phyloP scores from a whole-genome alignment of 1,284 basidiomycete species.

The Malassezia arunalokei region DNA sequence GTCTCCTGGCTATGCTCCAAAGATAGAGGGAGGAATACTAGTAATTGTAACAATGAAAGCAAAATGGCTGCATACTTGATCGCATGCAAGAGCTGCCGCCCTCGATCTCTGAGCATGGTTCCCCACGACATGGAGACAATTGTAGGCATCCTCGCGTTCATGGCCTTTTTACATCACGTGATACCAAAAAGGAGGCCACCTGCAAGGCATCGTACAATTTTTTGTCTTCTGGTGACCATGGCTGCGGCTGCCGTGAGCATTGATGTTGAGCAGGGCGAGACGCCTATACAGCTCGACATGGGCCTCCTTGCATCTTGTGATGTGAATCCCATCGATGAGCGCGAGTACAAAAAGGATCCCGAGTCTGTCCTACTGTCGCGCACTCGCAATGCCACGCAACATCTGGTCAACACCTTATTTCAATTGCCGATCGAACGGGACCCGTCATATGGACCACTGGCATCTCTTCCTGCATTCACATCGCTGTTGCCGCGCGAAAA shows the following conservation, averaged over 20 bases:
- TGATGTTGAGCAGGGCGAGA: slow-evolving; percentile 55
- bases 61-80: slow-evolving; percentile 3
- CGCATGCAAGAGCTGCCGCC: neutral
- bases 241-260: slow-evolving; percentile 12
- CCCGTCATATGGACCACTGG: slow-evolving; percentile 71
- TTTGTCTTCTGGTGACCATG: slow-evolving; percentile 5
- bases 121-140: neutral
- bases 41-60: slow-evolving; percentile 30
- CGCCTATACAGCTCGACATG: slow-evolving; percentile 67
- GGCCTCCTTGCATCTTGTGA: slow-evolving; percentile 78
- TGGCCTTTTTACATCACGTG: neutral
- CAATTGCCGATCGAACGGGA: slow-evolving; percentile 60
- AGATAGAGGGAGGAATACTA: slow-evolving; percentile 41
- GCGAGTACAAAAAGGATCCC: slow-evolving; percentile 59
- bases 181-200: neutral
- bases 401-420: slow-evolving; percentile 68
- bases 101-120: neutral
- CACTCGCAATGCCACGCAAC: slow-evolving; percentile 74
- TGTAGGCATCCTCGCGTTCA: neutral
- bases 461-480: slow-evolving; percentile 57
- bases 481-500: slow-evolving; percentile 78
- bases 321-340: slow-evolving; percentile 69
- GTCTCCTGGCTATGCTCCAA: slow-evolving; percentile 43
- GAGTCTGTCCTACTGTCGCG: slow-evolving; percentile 69
- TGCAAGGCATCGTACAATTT: neutral